Evolutionary conservation across 208 protist genomes (phyloP).

Genomic region (Strigomonas culicis): DNA sequence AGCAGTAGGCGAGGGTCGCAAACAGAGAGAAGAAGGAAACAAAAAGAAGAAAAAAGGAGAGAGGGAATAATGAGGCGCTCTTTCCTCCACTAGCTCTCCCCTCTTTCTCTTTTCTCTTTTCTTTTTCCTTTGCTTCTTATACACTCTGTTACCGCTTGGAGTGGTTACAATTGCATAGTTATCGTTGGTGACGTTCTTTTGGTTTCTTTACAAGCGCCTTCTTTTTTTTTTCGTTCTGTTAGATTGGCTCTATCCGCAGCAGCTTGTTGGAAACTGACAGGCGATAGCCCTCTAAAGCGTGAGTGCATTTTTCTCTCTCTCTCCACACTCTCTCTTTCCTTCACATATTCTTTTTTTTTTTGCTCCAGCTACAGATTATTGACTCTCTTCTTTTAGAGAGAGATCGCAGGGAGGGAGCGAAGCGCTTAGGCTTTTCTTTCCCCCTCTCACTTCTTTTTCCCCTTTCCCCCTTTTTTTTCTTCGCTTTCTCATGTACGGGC

Average conservation of each 20-base stretch:
- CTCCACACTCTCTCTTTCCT: background rate
- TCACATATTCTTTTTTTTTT: constrained; percentile 4
- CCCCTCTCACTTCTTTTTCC: constrained; percentile 9
- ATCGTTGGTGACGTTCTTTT: background rate
- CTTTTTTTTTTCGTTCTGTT: constrained; percentile 4
- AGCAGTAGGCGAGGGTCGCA: too few species aligned
- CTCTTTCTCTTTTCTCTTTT: too few species aligned
- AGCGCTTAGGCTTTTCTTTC: too few species aligned
- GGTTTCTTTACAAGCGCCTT: background rate
- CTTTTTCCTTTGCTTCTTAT: too few species aligned
- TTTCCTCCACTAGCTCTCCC: background rate
- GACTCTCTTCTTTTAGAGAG: too few species aligned
- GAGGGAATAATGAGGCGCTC: background rate
- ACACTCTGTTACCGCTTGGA: too few species aligned
- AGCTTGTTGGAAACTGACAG: too few species aligned
- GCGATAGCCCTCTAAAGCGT: too few species aligned
- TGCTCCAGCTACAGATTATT: background rate
- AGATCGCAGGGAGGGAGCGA: too few species aligned
- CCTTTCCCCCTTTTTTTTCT: constrained; percentile 14
- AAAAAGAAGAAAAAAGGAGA: background rate
- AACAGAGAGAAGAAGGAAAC: background rate
- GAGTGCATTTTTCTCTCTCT: background rate
- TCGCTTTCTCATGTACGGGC: background rate
- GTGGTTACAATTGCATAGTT: background rate
- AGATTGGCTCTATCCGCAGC: background rate